Evolutionary conservation across 2,329 filamentous ascomycete species (phyloP).

Genomic region (Hansfordia pulvinata): DNA sequence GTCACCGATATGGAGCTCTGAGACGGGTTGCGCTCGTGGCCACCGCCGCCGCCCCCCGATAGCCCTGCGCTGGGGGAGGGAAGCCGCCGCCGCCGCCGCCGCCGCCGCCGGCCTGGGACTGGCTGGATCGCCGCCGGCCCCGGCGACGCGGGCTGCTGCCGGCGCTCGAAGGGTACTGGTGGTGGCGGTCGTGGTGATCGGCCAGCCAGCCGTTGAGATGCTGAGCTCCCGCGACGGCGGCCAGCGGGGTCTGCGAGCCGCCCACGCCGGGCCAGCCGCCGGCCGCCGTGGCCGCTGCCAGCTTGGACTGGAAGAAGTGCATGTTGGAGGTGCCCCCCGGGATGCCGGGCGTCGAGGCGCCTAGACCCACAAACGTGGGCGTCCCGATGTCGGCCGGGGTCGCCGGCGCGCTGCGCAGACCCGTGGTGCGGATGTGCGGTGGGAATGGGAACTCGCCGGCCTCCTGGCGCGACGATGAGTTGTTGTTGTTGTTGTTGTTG

Average conservation of each 20-base stretch:
- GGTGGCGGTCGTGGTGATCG: slow-evolving; percentile 5
- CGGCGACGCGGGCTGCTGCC: slow-evolving; percentile 3
- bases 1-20: slow-evolving; percentile 32
- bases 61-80: slow-evolving; percentile 2
- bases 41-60: slow-evolving; percentile 4
- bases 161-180: too few species aligned
- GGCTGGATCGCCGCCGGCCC: slow-evolving; percentile 2
- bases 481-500: slow-evolving; percentile 5
- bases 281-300: too few species aligned
- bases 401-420: slow-evolving; percentile 15
- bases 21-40: slow-evolving; percentile 23
- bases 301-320: slow-evolving; percentile 71
- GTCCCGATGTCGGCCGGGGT: slow-evolving; percentile 31
- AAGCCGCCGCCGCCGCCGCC: slow-evolving; percentile 1
- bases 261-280: slow-evolving; percentile 56
- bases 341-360: slow-evolving; percentile 46
- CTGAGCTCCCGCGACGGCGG: slow-evolving; percentile 63
- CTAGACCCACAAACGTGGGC: slow-evolving; percentile 38
- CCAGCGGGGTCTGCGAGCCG: slow-evolving; percentile 66
- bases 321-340: slow-evolving; percentile 64
- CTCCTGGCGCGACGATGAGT: slow-evolving; percentile 5
- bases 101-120: neutral
- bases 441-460: slow-evolving; percentile 14
- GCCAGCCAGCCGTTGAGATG: slow-evolving; percentile 37
- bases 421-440: slow-evolving; percentile 25